A percentile compares a stretch with the other conserved stretches of the same genome.
These are phyloP conservation scores for Coemansia sp. DNA, from an alignment of 192 early-diverging fungal species.

Conservation along the genomic window DNA sequence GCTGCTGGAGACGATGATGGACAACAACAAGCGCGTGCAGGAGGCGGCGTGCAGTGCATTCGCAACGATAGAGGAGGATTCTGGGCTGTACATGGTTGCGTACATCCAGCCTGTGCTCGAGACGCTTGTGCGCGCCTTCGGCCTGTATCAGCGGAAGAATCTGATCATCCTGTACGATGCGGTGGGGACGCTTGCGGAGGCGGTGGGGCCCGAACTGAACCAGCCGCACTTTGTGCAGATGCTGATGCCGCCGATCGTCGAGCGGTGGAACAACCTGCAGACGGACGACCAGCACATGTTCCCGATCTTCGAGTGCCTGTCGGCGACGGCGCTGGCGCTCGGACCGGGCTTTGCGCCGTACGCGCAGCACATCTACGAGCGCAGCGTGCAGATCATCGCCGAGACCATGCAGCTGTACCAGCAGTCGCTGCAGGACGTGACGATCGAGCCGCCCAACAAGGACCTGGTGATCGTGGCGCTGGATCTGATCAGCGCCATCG, in stretches of 20 bases:
- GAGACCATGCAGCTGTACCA: conserved; percentile 73
- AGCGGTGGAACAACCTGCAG: conserved; percentile 78
- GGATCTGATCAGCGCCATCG: conserved; percentile 91
- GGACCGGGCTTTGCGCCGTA: conserved; percentile 87
- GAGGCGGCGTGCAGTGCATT: conserved; percentile 96
- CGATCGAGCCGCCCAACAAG: conserved; percentile 71
- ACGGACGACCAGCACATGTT: conserved; percentile 92
- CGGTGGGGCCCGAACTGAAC: conserved; percentile 80
- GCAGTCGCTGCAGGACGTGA: conserved; percentile 55
- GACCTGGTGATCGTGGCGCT: conserved; percentile 96
- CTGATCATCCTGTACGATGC: conserved; percentile 95
- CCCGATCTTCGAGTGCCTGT: conserved; percentile 91
- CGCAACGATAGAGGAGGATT: conserved; percentile 95
- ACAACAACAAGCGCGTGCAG: conserved; percentile 98
- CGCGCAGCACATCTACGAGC: conserved; percentile 79
- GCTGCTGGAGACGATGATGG: conserved; percentile 75
- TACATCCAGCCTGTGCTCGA: conserved; percentile 87
- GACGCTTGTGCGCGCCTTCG: conserved; percentile 79
- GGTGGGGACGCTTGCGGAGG: conserved; percentile 95
- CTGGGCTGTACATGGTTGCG: conserved; percentile 74
- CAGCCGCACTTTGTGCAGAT: conserved; percentile 77
- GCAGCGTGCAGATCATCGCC: conserved; percentile 87
- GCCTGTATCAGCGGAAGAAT: conserved; percentile 95
- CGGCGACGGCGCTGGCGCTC: conserved; percentile 82
- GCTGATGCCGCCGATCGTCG: conserved; percentile 84